A percentile compares a stretch with the other conserved stretches of the same genome.
phyloP scores from a whole-genome alignment of 257 asterid species.

The Scutellaria baicalensis region DNA sequence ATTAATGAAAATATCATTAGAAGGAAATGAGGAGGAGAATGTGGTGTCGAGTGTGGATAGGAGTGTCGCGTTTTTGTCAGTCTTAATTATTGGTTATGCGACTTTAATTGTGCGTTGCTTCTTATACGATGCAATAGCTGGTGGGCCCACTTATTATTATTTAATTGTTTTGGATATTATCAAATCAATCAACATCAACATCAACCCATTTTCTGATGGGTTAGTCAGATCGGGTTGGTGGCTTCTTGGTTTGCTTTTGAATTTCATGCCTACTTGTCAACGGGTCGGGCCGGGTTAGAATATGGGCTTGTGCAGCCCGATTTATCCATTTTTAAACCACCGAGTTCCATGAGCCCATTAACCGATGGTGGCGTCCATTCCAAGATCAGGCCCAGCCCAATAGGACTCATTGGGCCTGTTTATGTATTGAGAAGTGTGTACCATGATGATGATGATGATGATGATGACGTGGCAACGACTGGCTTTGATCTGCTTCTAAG shows the following conservation, averaged over 20 bases:
- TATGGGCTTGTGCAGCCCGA: neutral
- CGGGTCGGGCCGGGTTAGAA: slow-evolving; percentile 16
- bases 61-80: slow-evolving; percentile 14
- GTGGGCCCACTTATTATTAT: slow-evolving; percentile 9
- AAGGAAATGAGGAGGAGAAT: neutral
- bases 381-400: neutral
- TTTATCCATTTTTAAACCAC: too few species aligned
- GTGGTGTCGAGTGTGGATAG: slow-evolving; percentile 13
- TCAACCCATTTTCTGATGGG: slow-evolving; percentile 29
- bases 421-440: too few species aligned
- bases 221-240: slow-evolving; percentile 40
- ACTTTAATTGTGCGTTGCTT: neutral
- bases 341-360: too few species aligned
- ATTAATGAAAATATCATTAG: neutral
- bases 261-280: slow-evolving; percentile 18
- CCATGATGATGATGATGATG: too few species aligned
- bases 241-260: slow-evolving; percentile 42
- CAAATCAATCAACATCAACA: slow-evolving; percentile 43
- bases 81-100: neutral
- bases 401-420: neutral
- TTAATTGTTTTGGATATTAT: slow-evolving; percentile 15
- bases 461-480: neutral
- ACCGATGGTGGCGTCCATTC: too few species aligned
- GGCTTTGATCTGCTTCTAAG: neutral
- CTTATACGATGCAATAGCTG: neutral